Percentiles rank a stretch among this genome's conserved stretches.
Conservation (phyloP, 2,329 filamentous ascomycete species). For the Botryotinia globosa region DNA sequence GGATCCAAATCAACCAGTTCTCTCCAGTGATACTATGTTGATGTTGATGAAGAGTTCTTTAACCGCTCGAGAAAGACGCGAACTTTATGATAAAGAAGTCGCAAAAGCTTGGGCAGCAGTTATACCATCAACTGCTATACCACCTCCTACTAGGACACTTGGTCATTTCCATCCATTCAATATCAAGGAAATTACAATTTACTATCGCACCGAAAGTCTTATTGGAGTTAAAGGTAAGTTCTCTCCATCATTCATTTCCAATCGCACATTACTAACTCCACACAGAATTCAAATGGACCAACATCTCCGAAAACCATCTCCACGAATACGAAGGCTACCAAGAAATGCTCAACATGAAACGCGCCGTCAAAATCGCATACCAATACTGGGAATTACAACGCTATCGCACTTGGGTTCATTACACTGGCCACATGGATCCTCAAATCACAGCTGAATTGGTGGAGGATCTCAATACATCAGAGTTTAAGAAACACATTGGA, state of each 20-base stretch:
- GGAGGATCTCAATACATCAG: neutral
- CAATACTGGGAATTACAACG: neutral
- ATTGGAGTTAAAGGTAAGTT: neutral
- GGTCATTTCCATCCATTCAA: neutral
- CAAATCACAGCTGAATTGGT: neutral
- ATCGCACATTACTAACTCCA: neutral
- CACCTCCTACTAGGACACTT: neutral
- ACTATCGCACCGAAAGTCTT: neutral
- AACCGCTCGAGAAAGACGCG: neutral
- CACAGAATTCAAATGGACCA: neutral
- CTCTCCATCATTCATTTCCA: no score
- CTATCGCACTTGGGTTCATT: neutral
- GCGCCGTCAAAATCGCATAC: neutral
- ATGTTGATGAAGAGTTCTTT: neutral
- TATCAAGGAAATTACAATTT: neutral
- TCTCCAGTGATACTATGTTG: neutral
- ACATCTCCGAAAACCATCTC: neutral
- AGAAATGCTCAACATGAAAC: slow-evolving; percentile 4
- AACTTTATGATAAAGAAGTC: neutral
- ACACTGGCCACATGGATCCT: neutral
- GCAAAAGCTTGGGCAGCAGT: neutral
- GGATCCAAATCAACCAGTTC: neutral
- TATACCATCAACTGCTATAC: neutral
- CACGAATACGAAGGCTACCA: neutral
- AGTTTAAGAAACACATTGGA: neutral